Evolutionary conservation across 257 asterid species (phyloP).

Genomic region (Forsythia viridissima): DNA sequence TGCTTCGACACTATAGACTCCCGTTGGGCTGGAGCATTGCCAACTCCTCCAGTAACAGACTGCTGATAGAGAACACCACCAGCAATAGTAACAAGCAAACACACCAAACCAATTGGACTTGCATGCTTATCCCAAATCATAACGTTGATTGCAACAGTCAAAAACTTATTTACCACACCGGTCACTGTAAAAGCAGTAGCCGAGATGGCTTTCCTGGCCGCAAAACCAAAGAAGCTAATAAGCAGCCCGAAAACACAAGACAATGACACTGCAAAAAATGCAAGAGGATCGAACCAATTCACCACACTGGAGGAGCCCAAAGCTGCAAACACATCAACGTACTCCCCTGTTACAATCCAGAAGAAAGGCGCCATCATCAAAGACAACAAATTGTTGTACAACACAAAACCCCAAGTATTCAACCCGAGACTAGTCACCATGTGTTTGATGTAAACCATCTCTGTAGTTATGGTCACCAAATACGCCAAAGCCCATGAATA

Average conservation of each 20-base stretch:
- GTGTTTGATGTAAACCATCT: slow-evolving; percentile 97
- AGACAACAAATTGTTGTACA: slow-evolving; percentile 80
- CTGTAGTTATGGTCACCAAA: slow-evolving; percentile 86
- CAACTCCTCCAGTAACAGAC: slow-evolving; percentile 64
- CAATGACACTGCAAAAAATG: slow-evolving; percentile 67
- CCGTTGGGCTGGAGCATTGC: slow-evolving; percentile 41
- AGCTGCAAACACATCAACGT: slow-evolving; percentile 61
- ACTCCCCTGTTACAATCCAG: slow-evolving; percentile 91
- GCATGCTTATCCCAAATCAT: slow-evolving; percentile 98
- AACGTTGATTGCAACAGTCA: slow-evolving; percentile 91
- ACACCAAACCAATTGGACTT: slow-evolving; percentile 80
- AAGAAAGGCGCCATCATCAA: slow-evolving; percentile 93
- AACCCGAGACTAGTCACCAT: slow-evolving; percentile 94
- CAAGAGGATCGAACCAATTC: slow-evolving; percentile 53
- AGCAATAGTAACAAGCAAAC: slow-evolving; percentile 75
- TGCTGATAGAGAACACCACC: slow-evolving; percentile 96
- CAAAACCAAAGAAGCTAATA: slow-evolving; percentile 95
- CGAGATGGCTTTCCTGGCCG: slow-evolving; percentile 90
- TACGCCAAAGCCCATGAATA: slow-evolving; percentile 96
- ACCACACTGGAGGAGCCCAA: slow-evolving; percentile 47
- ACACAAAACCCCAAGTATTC: slow-evolving; percentile 95
- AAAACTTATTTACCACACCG: slow-evolving; percentile 92
- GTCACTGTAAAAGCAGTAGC: slow-evolving; percentile 97
- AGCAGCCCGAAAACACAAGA: slow-evolving; percentile 95
- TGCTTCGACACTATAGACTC: slow-evolving; percentile 40